Evolutionary conservation across 331 rosid species (phyloP), one percentile per base, ranked within the genome.

Genomic region (Malus hybrid): DNA sequence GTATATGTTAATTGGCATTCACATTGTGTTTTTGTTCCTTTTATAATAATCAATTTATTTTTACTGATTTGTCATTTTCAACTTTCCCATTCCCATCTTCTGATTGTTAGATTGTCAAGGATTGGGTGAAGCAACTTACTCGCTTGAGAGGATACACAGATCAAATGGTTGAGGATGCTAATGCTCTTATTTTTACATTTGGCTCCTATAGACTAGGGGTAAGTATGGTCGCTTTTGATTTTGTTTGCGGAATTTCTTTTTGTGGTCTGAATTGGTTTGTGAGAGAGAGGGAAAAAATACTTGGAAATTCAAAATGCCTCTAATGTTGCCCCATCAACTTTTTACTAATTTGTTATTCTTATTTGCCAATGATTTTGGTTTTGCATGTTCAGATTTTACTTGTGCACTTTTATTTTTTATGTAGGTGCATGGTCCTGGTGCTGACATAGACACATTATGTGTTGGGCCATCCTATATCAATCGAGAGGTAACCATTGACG

Each of bases 121-220:
- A 64, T 70, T 82, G 82, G 85, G 82, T 82, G 63, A 82, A 82
- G 78, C 73, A 74, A 62, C 85, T 82, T 39, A 78, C 85, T 82
- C 73, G 48, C 48, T 63, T 56, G 65, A 69, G 85, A 69, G 85
- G 85, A 19, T 82, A 78, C 82, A 82, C 85, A 6, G 85, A 78
- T 55, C 82, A 86, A 64, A 86, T 83, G 89, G 87, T 80, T 46
- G 80, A 80, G 71, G 85, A 86, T 69, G 87, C 89, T 22, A 83
- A 83, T 75, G 89, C 87, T 64, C 73, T 75, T 70, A 83, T 86
- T 48, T 73, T 80, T 69, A 86, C 89, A 20, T 83, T 86, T 73
- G 89, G 89, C 73, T 86, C 89, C 71, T 83, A 83, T 72, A 84
- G 89, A 39, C 89, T 86, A 7, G 82, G 89, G 79, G 87, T 86